A percentile compares a stretch with the other conserved stretches of the same genome.
Conservation (phyloP, 176 grass and related monocot species). For the Elaeis guineensis region DNA sequence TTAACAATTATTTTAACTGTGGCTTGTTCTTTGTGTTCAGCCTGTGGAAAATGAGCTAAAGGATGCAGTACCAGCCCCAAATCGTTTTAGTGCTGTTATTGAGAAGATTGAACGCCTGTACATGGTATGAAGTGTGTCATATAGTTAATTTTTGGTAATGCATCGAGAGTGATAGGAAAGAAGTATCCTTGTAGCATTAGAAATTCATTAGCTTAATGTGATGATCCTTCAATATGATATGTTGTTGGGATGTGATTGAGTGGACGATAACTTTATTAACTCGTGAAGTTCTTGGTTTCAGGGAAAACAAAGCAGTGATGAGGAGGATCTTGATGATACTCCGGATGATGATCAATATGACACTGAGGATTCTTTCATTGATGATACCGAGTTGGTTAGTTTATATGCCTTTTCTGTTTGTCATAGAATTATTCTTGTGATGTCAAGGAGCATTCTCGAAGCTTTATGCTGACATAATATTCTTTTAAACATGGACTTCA, state of each 20-base stretch:
- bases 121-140: conserved; percentile 47
- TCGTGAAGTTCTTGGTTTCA: conserved; percentile 21
- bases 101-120: conserved; percentile 99
- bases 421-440: too few species aligned
- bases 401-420: too few species aligned
- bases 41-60: conserved; percentile 52
- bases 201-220: too few species aligned
- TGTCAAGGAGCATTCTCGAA: too few species aligned
- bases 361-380: conserved; percentile 99
- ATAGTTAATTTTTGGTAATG: background rate
- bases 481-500: too few species aligned
- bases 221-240: too few species aligned
- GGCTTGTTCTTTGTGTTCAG: conserved; percentile 32
- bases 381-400: conserved; percentile 91
- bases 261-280: conserved; percentile 11
- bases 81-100: conserved; percentile 92
- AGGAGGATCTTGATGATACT: conserved; percentile 82
- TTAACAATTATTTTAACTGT: background rate
- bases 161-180: too few species aligned
- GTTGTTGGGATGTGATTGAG: too few species aligned
- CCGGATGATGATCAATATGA: conserved; percentile 99
- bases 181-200: too few species aligned
- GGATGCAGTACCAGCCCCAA: conserved; percentile 56
- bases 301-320: conserved; percentile 97
- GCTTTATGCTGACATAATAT: too few species aligned